phyloP scores from a whole-genome alignment of 2,329 filamentous ascomycete genomes.

The Ceratocystis lukuohia region DNA sequence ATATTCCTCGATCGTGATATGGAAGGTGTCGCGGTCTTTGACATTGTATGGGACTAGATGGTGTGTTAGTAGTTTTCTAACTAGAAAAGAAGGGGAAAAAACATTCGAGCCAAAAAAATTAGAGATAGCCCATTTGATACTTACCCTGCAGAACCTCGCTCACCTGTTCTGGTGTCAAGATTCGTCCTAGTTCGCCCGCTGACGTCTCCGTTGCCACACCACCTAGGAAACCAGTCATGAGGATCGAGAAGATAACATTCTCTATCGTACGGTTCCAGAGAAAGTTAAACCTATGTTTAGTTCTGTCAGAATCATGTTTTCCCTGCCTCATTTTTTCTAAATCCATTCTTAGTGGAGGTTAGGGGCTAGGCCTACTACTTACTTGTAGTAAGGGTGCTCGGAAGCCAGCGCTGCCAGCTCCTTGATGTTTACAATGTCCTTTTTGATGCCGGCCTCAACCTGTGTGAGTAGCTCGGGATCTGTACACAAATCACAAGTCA shows the following conservation, averaged over 20 bases:
- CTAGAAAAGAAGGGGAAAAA: slow-evolving; percentile 1
- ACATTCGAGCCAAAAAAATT: no score
- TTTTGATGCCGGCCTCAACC: slow-evolving; percentile 56
- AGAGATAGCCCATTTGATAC: neutral
- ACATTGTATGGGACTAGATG: slow-evolving; percentile 71
- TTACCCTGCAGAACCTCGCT: slow-evolving; percentile 61
- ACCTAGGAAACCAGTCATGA: slow-evolving; percentile 62
- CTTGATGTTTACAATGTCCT: slow-evolving; percentile 56
- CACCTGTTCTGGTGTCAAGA: slow-evolving; percentile 80
- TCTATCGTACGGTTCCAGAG: slow-evolving; percentile 79
- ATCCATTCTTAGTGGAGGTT: no score
- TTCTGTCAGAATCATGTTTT: neutral
- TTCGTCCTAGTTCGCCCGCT: slow-evolving; percentile 44
- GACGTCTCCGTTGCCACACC: slow-evolving; percentile 46
- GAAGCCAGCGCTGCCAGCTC: slow-evolving; percentile 63
- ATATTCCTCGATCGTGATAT: slow-evolving; percentile 95
- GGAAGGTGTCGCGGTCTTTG: slow-evolving; percentile 80
- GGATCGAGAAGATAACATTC: slow-evolving; percentile 50
- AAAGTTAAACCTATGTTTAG: slow-evolving; percentile 52
- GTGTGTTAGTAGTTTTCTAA: neutral
- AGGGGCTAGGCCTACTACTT: slow-evolving; percentile 19
- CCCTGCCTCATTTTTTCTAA: neutral
- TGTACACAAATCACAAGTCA: slow-evolving; percentile 25
- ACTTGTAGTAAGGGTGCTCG: slow-evolving; percentile 94
- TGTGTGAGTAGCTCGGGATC: slow-evolving; percentile 56